Evolutionary conservation across 441 rosid species (phyloP), one percentile per base, ranked within the genome.

Genomic region (Brassica balearica): DNA sequence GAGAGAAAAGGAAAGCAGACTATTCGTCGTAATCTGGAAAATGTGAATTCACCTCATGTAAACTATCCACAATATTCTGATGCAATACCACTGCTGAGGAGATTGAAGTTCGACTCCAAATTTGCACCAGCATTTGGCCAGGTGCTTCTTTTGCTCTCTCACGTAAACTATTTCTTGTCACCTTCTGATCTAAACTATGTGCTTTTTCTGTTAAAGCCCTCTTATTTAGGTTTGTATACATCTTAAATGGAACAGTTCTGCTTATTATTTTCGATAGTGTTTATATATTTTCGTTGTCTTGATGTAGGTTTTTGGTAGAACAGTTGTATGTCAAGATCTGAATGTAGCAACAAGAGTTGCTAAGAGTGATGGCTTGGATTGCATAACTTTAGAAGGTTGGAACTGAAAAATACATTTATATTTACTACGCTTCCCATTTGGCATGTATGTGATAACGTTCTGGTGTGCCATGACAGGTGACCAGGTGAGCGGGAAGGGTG

Each of bases 401-500:
- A 55, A 63, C 51, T 38, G 41, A 36, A 22, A 74, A 64, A 29
- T 65, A 64, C 74, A 53, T 72, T 38, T 38, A 38, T 7, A 38
- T 67, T 22, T 61, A 36, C 27, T 34, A 36, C 53, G 53, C 59
- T 68, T 62, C 53, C 56, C 56, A 34, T 68, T 71, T 69, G 22
- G 46, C 74, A 55, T 76, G 53, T 71, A 58, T 64, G 8, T 79
- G 79, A 62, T 74, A 74, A 61, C 76, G 69, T 53, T 83, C 71
- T 64, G 67, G 71, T 86, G 67, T 80, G 72, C 73, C 83, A 58
- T 75, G 73, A 81, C 82, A 96, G 99, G 99, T 86, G 99, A 96
- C 82, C 99, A 96, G 90, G 99, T 96, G 77, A 96, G 97, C 91
- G 88, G 92, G 88, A 96, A 92, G 84, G 99, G 99, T 76, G 96